Base-by-base conservation (phyloP, 805 yeast species). In the Tetrapisispora nanseiensis region DNA sequence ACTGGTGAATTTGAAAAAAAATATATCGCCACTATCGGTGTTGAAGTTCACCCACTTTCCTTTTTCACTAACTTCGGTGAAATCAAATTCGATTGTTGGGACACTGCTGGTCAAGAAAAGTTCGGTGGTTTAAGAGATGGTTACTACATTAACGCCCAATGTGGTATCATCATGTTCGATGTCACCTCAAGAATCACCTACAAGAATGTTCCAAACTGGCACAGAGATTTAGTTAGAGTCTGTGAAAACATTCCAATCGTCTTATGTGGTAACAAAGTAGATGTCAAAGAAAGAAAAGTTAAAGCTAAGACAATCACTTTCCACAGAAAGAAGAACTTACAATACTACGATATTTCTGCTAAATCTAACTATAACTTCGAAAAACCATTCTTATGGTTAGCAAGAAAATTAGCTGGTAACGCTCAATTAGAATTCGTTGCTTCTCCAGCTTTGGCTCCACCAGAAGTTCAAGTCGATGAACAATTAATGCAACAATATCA, bases 131-230 rank as follows among this genome's bases (percentile, higher is more conserved):
- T 92, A 65, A 89, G 99, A 78, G 99, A 92, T 65, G 99, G 99
- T 66, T 92, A 92, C 76, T 92, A 92, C 74, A 92, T 92, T 69
- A 90, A 92, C 69, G 99, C 98, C 65, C 96, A 92, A 74, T 92
- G 98, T 78, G 99, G 97, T 74, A 92, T 92, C 75, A 92, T 92
- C 70, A 92, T 92, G 99, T 92, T 92, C 67, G 99, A 92, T 71
- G 98, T 92, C 51, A 92, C 99, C 50, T 87, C 97, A 41, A 89
- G 99, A 78, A 90, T 92, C 74, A 92, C 98, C 57, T 92, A 92
- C 77, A 92, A 92, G 78, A 92, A 92, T 72, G 99, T 92, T 67
- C 98, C 99, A 69, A 94, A 92, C 85, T 92, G 99, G 99, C 97
- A 94, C 82, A 84, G 98, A 75, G 99, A 92, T 72, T 78, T 92